These are phyloP conservation scores for Xylariaceae sp. DNA, from an alignment of 2,329 filamentous ascomycete species.

Conservation along the genomic window DNA sequence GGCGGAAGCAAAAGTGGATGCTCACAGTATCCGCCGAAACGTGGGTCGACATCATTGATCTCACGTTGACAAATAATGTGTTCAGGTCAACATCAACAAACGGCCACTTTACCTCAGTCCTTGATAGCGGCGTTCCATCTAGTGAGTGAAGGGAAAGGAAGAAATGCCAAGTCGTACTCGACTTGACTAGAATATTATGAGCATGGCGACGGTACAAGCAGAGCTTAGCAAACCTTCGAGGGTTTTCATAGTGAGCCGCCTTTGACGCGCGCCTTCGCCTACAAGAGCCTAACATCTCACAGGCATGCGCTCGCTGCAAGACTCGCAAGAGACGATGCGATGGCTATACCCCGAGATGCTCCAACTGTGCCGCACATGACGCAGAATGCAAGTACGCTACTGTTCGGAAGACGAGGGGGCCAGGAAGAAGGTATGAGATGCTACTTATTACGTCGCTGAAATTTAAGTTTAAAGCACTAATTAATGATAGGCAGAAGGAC, in stretches of 20 bases:
- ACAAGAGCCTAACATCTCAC: background rate
- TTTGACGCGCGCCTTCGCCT: background rate
- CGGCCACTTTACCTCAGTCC: no score
- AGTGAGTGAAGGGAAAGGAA: no score
- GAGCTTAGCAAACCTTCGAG: slow-evolving; percentile 1
- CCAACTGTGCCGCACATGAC: slow-evolving; percentile 16
- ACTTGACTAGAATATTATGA: slow-evolving; percentile 4
- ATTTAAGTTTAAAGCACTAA: background rate
- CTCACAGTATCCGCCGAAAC: background rate
- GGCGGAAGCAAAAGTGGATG: slow-evolving; percentile 21
- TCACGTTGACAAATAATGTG: no score
- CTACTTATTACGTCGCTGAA: background rate
- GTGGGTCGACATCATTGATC: background rate
- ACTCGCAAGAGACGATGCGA: slow-evolving; percentile 22
- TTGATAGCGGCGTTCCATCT: no score
- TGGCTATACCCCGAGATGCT: slow-evolving; percentile 17
- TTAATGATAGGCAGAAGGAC: slow-evolving; percentile 1
- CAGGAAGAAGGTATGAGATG: slow-evolving; percentile 18
- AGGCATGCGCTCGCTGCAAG: slow-evolving; percentile 25
- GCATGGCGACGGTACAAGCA: background rate
- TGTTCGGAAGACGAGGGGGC: slow-evolving; percentile 18
- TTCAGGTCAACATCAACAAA: no score
- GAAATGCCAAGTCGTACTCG: no score
- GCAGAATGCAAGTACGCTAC: slow-evolving; percentile 22
- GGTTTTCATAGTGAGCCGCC: slow-evolving; percentile 17